Evolutionary conservation across 2,329 filamentous ascomycete species (phyloP), one percentile per base, ranked within the genome.

Genomic region (Trichoderma afroharzianum): DNA sequence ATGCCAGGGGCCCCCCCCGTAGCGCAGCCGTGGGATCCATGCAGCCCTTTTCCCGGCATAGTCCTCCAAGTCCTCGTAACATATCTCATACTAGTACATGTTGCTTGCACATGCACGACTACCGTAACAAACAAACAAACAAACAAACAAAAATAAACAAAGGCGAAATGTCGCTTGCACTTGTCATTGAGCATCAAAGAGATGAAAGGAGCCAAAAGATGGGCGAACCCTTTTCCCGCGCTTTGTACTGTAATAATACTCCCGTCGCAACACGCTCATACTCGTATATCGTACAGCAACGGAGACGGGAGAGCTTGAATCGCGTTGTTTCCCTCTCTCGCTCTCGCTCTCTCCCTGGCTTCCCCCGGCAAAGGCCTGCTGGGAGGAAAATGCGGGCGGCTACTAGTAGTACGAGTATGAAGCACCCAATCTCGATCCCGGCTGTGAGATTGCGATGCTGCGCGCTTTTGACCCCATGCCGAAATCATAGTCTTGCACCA

Each of bases 361-460:
- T 30, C 26, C 61, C 64, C 64, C 32, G n/a, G 53, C 64, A 68
- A n/a, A 21, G 5, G 30, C n/a, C 18, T 50, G 21, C 21, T 24
- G 11, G 21, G 21, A 50, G 11, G 8, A 9, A 67, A 58, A 58
- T 57, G 66, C 66, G 66, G 57, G 66, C 66, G 66, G 66, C 66
- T 69, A n/a, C n/a, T n/a, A n/a, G n/a, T n/a, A n/a, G n/a, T n/a
- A n/a, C n/a, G n/a, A 69, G 28, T 58, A 43, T 18, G 55, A 68
- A 26, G 33, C 53, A 33, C 55, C 64, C 9, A 69, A 69, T 69
- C 66, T 69, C 66, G 66, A 69, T 69, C 55, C 66, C 66, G 66
- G 66, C 66, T 69, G 39, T 28, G 36, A 69, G 55, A 69, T 69
- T 69, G 57, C 66, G 66, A 69, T 62, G 57, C 36, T 69, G 66